Percentiles rank a stretch among this genome's conserved stretches.
These are phyloP conservation scores for Triadica sebifera DNA, from an alignment of 345 rosid species.

Conservation along the genomic window DNA sequence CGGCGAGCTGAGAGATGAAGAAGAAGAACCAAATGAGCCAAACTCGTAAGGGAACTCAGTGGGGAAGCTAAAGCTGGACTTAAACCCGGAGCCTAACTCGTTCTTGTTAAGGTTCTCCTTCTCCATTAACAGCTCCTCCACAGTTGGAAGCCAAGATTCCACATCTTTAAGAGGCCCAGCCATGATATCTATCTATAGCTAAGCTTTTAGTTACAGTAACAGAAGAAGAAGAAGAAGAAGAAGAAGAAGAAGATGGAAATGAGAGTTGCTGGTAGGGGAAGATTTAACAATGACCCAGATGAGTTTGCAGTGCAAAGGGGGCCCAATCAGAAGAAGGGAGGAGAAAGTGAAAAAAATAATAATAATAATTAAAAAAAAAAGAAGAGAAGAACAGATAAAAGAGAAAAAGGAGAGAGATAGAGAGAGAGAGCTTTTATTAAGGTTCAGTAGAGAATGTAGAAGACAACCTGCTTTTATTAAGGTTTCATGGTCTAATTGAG, in stretches of 20 bases:
- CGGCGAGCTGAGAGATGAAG: conserved; percentile 14
- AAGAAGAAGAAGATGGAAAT: neutral
- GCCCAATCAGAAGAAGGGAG: conserved; percentile 9
- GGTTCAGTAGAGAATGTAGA: conserved; percentile 36
- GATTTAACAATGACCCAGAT: conserved; percentile 20
- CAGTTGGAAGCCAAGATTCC: conserved; percentile 16
- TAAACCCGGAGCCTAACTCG: neutral
- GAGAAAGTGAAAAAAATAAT: neutral
- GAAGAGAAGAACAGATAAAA: no score
- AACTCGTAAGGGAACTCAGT: conserved; percentile 37
- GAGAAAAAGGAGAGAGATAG: neutral
- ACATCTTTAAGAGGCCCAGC: neutral
- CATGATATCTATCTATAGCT: neutral
- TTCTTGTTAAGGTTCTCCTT: neutral
- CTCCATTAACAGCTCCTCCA: conserved; percentile 13
- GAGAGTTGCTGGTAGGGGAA: conserved; percentile 19
- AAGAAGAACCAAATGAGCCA: conserved; percentile 14
- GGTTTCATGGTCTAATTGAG: conserved; percentile 49
- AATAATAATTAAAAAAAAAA: no score
- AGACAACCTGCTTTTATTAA: conserved; percentile 57
- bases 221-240: neutral
- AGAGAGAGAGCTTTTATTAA: neutral
- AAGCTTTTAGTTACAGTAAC: neutral
- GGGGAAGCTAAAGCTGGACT: conserved; percentile 16
- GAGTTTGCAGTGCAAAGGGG: conserved; percentile 20